Base-by-base conservation (phyloP, 169 alveolate species). In the Hepatocystis sp. region DNA sequence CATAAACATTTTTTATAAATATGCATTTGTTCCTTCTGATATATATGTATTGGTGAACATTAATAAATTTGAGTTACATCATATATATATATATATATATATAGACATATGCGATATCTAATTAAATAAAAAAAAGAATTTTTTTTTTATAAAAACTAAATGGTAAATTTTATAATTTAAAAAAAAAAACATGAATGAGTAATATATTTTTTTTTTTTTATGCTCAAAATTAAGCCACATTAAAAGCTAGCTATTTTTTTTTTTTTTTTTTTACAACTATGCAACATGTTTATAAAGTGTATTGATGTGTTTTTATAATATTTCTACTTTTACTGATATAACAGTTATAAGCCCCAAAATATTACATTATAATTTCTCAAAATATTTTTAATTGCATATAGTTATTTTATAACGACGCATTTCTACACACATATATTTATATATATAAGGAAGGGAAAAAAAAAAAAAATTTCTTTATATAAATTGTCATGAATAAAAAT, bases 231-330 rank as follows among this genome's bases (percentile, higher is more conserved):
- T 40, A 67, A 51, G 56, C 58, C 25, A 55, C 23, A 71, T 17
- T 49, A 30, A 55, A 71, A 71, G 86, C 86, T 71, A 71, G 86
- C 86, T 39, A 71, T 58, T 51, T 56, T 56, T 56, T 71, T 52
- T 68, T 68, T 68, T 53, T 71, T 71, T 71, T 71, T 71, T 71
- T 71, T 71, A 71, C 86, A 71, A 71, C 86, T 56, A 30, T 71
- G 86, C 71, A 56, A 71, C 53, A 66, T 27, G 46, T 64, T 71
- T 71, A 49, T 8, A 34, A 63, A 56, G 28, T 19, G 76, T 42
- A 55, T 55, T 47, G 46, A 76, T 71, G 86, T 63, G 44, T 56
- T 71, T 51, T 34, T 49, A 28, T 68, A 46, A 39, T 68, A 68
- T 71, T 71, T 71, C 66, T 71, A 44, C 39, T 71, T 71, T 28